These are phyloP conservation scores for Amyloporia xantha DNA, from an alignment of 768 basidiomycete genomes.

Conservation along the genomic window DNA sequence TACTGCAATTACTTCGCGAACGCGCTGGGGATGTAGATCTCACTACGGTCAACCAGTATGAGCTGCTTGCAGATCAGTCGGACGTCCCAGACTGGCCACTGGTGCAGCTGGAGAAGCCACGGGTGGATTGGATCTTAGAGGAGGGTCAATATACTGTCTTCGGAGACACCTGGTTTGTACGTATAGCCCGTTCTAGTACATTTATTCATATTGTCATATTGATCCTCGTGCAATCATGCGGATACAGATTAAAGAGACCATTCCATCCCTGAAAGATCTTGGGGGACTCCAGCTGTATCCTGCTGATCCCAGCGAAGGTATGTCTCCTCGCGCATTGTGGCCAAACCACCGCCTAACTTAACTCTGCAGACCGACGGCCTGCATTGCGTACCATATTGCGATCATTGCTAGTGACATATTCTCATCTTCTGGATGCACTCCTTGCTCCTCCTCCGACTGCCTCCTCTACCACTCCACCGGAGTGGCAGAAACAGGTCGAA, in stretches of 20 bases:
- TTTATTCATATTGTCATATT: not conserved
- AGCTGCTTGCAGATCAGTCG: slow-evolving; percentile 59
- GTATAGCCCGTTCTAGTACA: slow-evolving; percentile 24
- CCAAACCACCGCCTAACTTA: not conserved
- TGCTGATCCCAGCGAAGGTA: slow-evolving; percentile 61
- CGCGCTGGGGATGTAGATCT: slow-evolving; percentile 35
- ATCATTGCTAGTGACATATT: slow-evolving; percentile 77
- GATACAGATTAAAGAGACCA: slow-evolving; percentile 69
- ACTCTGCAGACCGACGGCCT: slow-evolving; percentile 62
- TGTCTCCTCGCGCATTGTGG: slow-evolving; percentile 14
- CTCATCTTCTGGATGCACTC: slow-evolving; percentile 61
- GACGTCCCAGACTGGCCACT: slow-evolving; percentile 79
- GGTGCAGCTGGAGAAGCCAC: slow-evolving; percentile 72
- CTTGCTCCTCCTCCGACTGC: slow-evolving; percentile 57
- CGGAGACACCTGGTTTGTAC: slow-evolving; percentile 87
- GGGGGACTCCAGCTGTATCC: slow-evolving; percentile 82
- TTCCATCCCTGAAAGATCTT: slow-evolving; percentile 74
- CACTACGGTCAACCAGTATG: slow-evolving; percentile 45
- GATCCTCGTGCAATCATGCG: not conserved
- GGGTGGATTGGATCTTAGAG: slow-evolving; percentile 87
- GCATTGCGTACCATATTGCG: slow-evolving; percentile 66
- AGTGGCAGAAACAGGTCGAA: slow-evolving; percentile 71
- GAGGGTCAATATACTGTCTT: slow-evolving; percentile 78
- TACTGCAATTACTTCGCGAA: slow-evolving; percentile 57
- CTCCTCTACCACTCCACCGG: slow-evolving; percentile 40